Evolutionary conservation across 805 yeast species (phyloP).

Genomic region (Saccharomycopsis capsularis): DNA sequence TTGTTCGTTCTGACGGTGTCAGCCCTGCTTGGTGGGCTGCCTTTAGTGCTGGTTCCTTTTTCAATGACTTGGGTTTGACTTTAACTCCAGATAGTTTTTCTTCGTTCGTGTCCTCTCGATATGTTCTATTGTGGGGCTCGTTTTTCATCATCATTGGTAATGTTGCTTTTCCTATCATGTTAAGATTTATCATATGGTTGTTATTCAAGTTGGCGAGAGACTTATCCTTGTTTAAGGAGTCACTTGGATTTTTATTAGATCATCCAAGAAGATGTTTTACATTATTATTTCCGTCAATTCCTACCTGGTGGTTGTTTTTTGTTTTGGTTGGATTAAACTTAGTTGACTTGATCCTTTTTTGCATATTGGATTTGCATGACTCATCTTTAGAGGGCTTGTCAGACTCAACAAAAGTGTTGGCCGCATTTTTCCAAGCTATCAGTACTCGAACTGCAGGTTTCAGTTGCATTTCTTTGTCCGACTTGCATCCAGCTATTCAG

Average conservation of each 20-base stretch:
- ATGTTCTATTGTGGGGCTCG: conserved; percentile 52
- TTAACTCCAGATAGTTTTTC: conserved; percentile 76
- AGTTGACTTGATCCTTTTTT: conserved; percentile 73
- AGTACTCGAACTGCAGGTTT: conserved; percentile 95
- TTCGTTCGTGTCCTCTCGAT: conserved; percentile 57
- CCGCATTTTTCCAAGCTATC: conserved; percentile 86
- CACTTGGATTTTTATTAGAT: conserved; percentile 78
- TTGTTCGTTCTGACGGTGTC: conserved; percentile 50
- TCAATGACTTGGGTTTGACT: conserved; percentile 81
- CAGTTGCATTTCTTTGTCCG: conserved; percentile 58
- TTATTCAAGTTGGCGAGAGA: conserved; percentile 61
- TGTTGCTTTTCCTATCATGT: conserved; percentile 84
- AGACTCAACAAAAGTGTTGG: conserved; percentile 63
- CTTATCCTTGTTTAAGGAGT: conserved; percentile 58
- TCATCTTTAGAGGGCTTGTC: conserved; percentile 46
- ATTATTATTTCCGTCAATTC: conserved; percentile 79
- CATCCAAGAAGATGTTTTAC: conserved; percentile 98
- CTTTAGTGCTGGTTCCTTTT: conserved; percentile 71
- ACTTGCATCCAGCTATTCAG: conserved; percentile 83
- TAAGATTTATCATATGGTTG: conserved; percentile 79
- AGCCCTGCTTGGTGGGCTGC: conserved; percentile 91
- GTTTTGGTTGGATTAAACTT: conserved; percentile 67
- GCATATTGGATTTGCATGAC: conserved; percentile 64
- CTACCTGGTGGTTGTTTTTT: conserved; percentile 90
- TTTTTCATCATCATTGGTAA: conserved; percentile 86